A percentile compares a stretch with the other conserved stretches of the same genome.
Evolutionary conservation across 2,329 filamentous ascomycete genomes (phyloP).

Genomic region (Mycosphaerelloides madeirae): DNA sequence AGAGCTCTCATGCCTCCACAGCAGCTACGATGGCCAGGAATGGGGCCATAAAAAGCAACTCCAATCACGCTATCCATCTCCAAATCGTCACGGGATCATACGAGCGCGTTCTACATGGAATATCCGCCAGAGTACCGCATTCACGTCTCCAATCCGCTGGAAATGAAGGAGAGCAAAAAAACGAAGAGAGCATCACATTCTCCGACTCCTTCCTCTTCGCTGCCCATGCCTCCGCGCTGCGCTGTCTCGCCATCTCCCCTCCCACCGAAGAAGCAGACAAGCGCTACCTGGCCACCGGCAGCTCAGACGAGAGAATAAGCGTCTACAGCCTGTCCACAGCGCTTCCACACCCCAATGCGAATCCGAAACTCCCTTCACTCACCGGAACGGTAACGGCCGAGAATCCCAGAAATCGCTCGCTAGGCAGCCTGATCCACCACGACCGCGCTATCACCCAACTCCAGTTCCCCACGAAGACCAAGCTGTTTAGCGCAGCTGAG

Average conservation of each 20-base stretch:
- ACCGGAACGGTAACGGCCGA: conserved; percentile 71
- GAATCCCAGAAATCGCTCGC: conserved; percentile 79
- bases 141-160: conserved; percentile 3
- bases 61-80: conserved; percentile 51
- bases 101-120: conserved; percentile 84
- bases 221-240: conserved; percentile 83
- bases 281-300: conserved; percentile 82
- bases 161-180: conserved; percentile 3
- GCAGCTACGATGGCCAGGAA: too few relatives aligned
- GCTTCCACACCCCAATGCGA: conserved; percentile 54
- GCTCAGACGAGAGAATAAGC: conserved; percentile 91
- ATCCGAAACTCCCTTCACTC: conserved; percentile 54
- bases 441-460: conserved; percentile 74
- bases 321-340: conserved; percentile 74
- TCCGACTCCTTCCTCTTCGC: conserved; percentile 94
- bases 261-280: conserved; percentile 59
- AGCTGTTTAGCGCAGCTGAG: conserved; percentile 81
- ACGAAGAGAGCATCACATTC: conserved; percentile 54
- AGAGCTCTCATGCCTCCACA: too few relatives aligned
- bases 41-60: not conserved
- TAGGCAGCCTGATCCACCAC: conserved; percentile 85
- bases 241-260: conserved; percentile 79
- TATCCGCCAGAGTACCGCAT: conserved; percentile 66
- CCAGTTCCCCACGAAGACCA: conserved; percentile 76
- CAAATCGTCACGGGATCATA: conserved; percentile 93